These are phyloP conservation scores for Miscanthus lutarioriparius DNA, from an alignment of 176 grass and related monocot genomes.

Conservation along the genomic window DNA sequence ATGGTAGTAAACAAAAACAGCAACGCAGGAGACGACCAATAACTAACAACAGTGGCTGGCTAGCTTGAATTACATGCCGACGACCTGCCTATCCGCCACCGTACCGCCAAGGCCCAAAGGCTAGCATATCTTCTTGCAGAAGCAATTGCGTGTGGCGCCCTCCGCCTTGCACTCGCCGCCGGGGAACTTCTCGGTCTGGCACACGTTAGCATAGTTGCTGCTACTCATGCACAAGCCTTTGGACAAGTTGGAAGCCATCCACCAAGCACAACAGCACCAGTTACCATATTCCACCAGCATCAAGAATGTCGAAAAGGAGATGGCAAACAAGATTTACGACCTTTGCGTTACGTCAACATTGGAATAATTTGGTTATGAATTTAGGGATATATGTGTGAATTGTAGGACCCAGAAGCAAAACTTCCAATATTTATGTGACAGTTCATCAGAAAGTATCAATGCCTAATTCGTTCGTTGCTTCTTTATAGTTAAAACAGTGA, in stretches of 20 bases:
- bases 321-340: conserved; percentile 67
- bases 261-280: conserved; percentile 2
- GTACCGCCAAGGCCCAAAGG: background rate
- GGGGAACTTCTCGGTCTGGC: conserved; percentile 65
- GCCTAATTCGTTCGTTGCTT: too few relatives aligned
- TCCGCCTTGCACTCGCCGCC: conserved; percentile 46
- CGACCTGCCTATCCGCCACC: background rate
- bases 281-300: conserved; percentile 3
- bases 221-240: conserved; percentile 54
- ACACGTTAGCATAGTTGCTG: conserved; percentile 64
- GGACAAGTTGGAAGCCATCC: conserved; percentile 68
- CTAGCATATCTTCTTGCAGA: conserved; percentile 63
- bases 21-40: background rate
- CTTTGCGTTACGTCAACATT: conserved; percentile 45
- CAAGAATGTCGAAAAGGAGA: conserved; percentile 65
- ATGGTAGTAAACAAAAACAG: background rate
- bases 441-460: too few relatives aligned
- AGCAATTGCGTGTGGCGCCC: conserved; percentile 55
- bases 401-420: too few relatives aligned
- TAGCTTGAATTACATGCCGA: background rate
- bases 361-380: too few relatives aligned
- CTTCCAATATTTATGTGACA: too few relatives aligned
- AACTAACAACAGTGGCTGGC: background rate
- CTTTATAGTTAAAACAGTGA: too few relatives aligned
- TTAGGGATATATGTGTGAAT: too few relatives aligned